These are phyloP conservation scores for Yamadazyma buinensis DNA, from an alignment of 1,139 yeast species.

Conservation along the genomic window DNA sequence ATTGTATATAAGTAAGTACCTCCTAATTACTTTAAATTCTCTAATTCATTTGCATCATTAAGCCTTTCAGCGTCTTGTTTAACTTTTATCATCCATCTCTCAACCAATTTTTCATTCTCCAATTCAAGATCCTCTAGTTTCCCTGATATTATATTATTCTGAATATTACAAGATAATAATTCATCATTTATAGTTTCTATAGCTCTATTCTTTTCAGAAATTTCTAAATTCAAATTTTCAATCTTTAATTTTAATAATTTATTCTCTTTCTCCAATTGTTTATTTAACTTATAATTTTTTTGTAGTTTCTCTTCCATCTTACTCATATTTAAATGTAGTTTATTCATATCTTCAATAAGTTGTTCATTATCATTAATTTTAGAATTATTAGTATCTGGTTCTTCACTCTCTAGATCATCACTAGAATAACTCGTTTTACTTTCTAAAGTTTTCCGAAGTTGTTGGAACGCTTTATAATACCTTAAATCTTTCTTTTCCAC, in stretches of 20 bases:
- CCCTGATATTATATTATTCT: conserved; percentile 57
- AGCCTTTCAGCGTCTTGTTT: conserved; percentile 55
- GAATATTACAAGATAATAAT: conserved; percentile 63
- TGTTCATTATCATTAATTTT: conserved; percentile 13
- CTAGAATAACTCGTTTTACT: neutral
- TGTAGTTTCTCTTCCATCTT: conserved; percentile 16
- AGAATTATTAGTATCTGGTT: conserved; percentile 1
- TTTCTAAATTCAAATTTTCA: conserved; percentile 39
- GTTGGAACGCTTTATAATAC: conserved; percentile 33
- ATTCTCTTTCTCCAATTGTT: conserved; percentile 19
- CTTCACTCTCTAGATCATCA: conserved; percentile 5
- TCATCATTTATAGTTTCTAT: conserved; percentile 70
- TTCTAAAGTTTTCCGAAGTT: conserved; percentile 17
- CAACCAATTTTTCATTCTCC: conserved; percentile 54
- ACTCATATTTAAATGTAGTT: conserved; percentile 22
- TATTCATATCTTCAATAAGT: conserved; percentile 23
- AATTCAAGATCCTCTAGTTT: conserved; percentile 20
- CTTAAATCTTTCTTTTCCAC: conserved; percentile 29
- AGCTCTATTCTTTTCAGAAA: conserved; percentile 50
- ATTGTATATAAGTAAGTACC: no score
- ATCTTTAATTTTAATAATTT: conserved; percentile 27
- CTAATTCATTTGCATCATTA: conserved; percentile 49
- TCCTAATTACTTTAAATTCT: conserved; percentile 3
- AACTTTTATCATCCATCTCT: conserved; percentile 59
- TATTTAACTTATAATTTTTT: conserved; percentile 12